Evolutionary conservation across 2,329 filamentous ascomycete species (phyloP), one percentile per base, ranked within the genome.

Genomic region (Ramularia endophylla): DNA sequence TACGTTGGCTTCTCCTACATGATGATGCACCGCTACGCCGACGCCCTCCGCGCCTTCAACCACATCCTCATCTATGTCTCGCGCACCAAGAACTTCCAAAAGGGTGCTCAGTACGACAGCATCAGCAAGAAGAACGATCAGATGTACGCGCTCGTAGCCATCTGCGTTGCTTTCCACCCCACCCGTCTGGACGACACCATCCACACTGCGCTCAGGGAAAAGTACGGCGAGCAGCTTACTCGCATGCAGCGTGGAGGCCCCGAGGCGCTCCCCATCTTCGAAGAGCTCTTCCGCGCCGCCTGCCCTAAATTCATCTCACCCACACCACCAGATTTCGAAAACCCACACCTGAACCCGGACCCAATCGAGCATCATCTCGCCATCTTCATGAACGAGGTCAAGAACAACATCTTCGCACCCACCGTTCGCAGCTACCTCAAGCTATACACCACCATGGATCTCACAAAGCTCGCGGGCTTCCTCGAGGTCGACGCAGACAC

Each of bases 41-140:
- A 98, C 70, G 92, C 92, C 67, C 95, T 98, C 73, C 88, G 90
- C 77, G 95, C 95, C 84, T 98, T 98, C 81, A 94, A 87, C 77
- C 92, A 98, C 78, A 98, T 98, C 69, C 81, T 98, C 59, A 85
- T 98, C 71, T 98, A 97, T 72, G 89, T 98, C 55, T 95, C 88
- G 56, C 79, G 92, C 61, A 98, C 92, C 64, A 98, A 98, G 85
- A 97, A 97, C 78, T 97, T 97, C 81, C 92, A 98, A 73, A 98
- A 97, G 82, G 94, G 89, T 67, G 85, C 86, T 19, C 85, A 95
- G 73, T 97, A 95, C 73, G 92, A 98, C 69, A 94, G 87, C 51
- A 95, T 97, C 69, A 89, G 87, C 61, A 98, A 98, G 85, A 97
- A 97, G 82, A 97, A 95, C 69, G 92, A 98, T 69, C 92, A 98